These are phyloP conservation scores for Colletotrichum filicis DNA, from an alignment of 2,329 filamentous ascomycete species.

Conservation along the genomic window DNA sequence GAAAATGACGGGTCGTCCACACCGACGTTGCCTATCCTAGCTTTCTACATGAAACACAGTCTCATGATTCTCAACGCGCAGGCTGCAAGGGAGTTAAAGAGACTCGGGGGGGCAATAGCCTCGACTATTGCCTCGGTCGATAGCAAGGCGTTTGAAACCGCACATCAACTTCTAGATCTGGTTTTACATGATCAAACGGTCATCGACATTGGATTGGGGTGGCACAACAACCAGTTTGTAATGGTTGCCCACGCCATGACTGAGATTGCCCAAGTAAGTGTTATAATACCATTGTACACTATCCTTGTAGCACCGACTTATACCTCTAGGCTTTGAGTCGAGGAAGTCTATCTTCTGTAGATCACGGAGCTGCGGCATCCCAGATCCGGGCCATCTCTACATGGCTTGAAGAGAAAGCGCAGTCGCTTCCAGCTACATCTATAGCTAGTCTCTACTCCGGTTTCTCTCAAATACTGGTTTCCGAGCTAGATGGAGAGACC, in stretches of 20 bases:
- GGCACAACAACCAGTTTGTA: conserved; percentile 41
- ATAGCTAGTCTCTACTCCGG: too few relatives aligned
- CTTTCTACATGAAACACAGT: conserved; percentile 41
- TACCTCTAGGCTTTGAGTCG: too few relatives aligned
- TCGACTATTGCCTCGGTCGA: conserved; percentile 21
- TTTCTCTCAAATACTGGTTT: too few relatives aligned
- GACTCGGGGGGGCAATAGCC: too few relatives aligned
- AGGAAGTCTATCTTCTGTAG: too few relatives aligned
- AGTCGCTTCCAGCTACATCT: too few relatives aligned
- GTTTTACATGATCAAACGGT: conserved; percentile 23
- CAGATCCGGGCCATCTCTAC: too few relatives aligned
- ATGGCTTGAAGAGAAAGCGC: too few relatives aligned
- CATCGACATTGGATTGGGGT: conserved; percentile 37
- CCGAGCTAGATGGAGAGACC: too few relatives aligned
- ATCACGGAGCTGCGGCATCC: too few relatives aligned
- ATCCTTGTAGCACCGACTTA: too few relatives aligned
- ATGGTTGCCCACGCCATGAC: conserved; percentile 40
- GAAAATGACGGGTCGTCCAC: neutral
- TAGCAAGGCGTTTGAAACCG: conserved; percentile 4
- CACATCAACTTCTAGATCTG: neutral
- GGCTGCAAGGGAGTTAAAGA: conserved; percentile 37
- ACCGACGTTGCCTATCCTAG: conserved; percentile 34
- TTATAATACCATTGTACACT: too few relatives aligned
- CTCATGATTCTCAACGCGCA: conserved; percentile 41
- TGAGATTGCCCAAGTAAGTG: conserved; percentile 36